Base-by-base conservation (phyloP, 345 rosid genomes). In the Acer campestre region DNA sequence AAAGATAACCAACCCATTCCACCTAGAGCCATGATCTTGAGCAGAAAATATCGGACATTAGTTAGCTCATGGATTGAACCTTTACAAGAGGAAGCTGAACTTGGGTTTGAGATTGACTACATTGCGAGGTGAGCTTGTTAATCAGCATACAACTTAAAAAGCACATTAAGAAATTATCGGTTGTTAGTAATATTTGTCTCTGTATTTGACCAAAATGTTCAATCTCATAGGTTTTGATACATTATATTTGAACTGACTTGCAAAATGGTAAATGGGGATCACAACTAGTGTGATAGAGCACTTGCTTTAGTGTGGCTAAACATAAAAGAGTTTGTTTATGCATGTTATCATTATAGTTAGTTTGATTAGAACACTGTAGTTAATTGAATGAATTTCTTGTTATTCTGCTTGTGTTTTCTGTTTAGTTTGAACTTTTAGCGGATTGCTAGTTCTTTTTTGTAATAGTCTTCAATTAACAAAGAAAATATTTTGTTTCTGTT, bases 61-160 rank as follows among this genome's bases (percentile, higher is more conserved):
- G 98, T 92, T 83, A 95, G 99, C 88, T 95, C 97, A 3, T 95
- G 99, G 99, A 95, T 95, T 67, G 97, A 95, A 82, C 99, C 99
- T 79, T 84, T 93, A 72, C 94, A 92, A 85, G 97, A 93, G 82
- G 99, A 95, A 87, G 99, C 98, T 82, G 96, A 93, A 79, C 98
- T 89, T 78, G 98, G 98, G 71, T 91, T 87, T 35, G 92, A 95
- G 87, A 90, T 93, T 80, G 98, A 93, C 84, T 93, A 95, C 78
- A 77, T 95, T 65, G 94, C 91, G 59, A 93, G 99, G 98, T 95
- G 76, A 80, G 88, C 77, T 68, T 73, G 22, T 59, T 77, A 18
- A 70, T 66, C 55, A 61, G 64, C 78, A 67, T 48, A 53, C 53
- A 49, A 13, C 66, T 7, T 42, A 35, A 58, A 58, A 56, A 35